These are phyloP conservation scores for Fomitopsis palustris DNA, from an alignment of 1,284 basidiomycete species.

Conservation along the genomic window DNA sequence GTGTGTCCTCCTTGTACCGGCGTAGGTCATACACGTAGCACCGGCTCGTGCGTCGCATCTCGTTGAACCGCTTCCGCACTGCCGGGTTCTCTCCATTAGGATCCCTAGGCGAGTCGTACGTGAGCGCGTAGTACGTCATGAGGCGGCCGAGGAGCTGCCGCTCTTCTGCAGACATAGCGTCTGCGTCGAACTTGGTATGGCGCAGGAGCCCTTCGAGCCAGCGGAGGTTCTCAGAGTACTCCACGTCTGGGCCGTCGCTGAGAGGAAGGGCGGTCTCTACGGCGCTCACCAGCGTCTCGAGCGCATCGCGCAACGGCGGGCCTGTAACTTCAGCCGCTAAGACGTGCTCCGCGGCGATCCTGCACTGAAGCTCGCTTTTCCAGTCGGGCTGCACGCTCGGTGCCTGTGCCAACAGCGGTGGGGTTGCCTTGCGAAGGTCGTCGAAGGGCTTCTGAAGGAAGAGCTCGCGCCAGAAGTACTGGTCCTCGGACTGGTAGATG, in stretches of 20 bases:
- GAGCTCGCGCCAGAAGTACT: slow-evolving; percentile 62
- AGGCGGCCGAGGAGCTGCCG: slow-evolving; percentile 26
- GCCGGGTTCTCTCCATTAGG: slow-evolving; percentile 18
- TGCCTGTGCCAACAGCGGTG: background rate
- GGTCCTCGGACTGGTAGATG: slow-evolving; percentile 46
- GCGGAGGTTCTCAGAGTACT: slow-evolving; percentile 16
- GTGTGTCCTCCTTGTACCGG: slow-evolving; percentile 46
- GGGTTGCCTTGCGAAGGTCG: slow-evolving; percentile 41
- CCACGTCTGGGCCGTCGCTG: slow-evolving; percentile 15
- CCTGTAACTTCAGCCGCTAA: slow-evolving; percentile 13
- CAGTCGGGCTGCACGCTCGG: slow-evolving; percentile 21
- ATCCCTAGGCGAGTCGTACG: slow-evolving; percentile 21
- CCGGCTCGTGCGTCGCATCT: slow-evolving; percentile 44
- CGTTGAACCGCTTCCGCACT: slow-evolving; percentile 22
- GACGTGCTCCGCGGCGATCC: slow-evolving; percentile 24
- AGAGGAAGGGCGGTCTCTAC: slow-evolving; percentile 36
- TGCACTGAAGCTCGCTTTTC: slow-evolving; percentile 29
- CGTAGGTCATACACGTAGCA: slow-evolving; percentile 60
- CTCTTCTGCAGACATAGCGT: background rate
- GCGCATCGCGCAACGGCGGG: slow-evolving; percentile 32
- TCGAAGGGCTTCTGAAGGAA: slow-evolving; percentile 57
- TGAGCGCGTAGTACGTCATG: slow-evolving; percentile 41
- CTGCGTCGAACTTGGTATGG: slow-evolving; percentile 8
- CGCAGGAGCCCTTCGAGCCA: slow-evolving; percentile 19
- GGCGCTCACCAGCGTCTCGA: slow-evolving; percentile 41